Evolutionary conservation across 169 alveolate species (phyloP), one percentile per base, ranked within the genome.

Genomic region (Eimeria sp.): DNA sequence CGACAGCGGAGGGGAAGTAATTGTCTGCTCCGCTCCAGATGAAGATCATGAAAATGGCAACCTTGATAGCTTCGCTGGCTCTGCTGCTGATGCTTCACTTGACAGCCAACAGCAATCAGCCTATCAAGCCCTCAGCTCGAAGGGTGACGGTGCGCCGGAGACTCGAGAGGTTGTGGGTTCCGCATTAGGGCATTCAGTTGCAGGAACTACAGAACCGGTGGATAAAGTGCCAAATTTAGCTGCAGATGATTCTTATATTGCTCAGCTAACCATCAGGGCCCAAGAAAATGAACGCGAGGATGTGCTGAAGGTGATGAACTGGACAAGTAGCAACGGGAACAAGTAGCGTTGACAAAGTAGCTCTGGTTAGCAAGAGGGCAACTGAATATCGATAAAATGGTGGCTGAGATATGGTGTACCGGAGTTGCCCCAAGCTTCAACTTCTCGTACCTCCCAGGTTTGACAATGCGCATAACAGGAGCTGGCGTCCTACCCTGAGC

Each of bases 401-500:
- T 30, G 66, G n/a, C 64, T 77, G 62, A 13, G 46, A 77, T 43
- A 60, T 77, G 49, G 16, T 43, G 58, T 49, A 30, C 6, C 87
- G 6, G 16, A 77, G 25, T 27, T n/a, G 11, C 58, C 8, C 20
- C 80, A 71, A 9, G 13, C 54, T 16, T 13, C 54, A 71, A 33
- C 54, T 71, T 14, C 27, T 16, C 30, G 33, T 33, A 52, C 20
- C 33, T 56, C 13, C 23, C 33, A 83, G 30, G 71, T 56, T 80
- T 33, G 27, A 58, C 46, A 40, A 30, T 85, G 30, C 62, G 97
- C 97, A 8, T 96, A 96, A n/a, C 98, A 98, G 95, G 98, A 98
- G 76, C 95, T 98, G 95, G 98, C 97, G 16, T 98, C 98, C 23
- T 98, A 98, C 76, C 97, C 97, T 83, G 95, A 98, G 52, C 88